These are phyloP conservation scores for Scolecobasidium constrictum DNA, from an alignment of 2,329 filamentous ascomycete species.

Conservation along the genomic window DNA sequence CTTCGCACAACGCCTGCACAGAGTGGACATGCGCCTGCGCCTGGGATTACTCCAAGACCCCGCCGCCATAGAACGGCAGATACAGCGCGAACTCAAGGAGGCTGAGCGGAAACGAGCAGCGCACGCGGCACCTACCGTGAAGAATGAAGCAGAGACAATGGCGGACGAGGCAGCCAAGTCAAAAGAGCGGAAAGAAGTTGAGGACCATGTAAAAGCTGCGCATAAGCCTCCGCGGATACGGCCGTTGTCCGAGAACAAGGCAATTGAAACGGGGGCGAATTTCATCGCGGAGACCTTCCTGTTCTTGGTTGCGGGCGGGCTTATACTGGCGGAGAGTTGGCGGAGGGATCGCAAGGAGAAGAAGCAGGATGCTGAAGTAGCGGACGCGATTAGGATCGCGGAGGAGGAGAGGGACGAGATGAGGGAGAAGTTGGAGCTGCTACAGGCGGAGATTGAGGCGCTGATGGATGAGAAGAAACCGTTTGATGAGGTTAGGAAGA, in stretches of 20 bases:
- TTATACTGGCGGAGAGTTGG: slow-evolving; percentile 54
- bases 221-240: slow-evolving; percentile 42
- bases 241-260: slow-evolving; percentile 55
- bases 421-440: slow-evolving; percentile 28
- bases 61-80: slow-evolving; percentile 41
- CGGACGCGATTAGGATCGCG: slow-evolving; percentile 46
- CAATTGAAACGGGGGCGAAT: slow-evolving; percentile 58
- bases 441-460: slow-evolving; percentile 21
- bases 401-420: slow-evolving; percentile 34
- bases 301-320: slow-evolving; percentile 50
- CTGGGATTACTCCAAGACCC: slow-evolving; percentile 54
- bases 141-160: slow-evolving; percentile 48
- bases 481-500: not conserved
- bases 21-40: slow-evolving; percentile 57
- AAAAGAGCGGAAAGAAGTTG: slow-evolving; percentile 36
- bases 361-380: slow-evolving; percentile 48
- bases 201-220: slow-evolving; percentile 28
- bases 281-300: slow-evolving; percentile 59
- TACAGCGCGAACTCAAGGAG: slow-evolving; percentile 42
- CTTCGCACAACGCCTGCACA: slow-evolving; percentile 53
- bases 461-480: slow-evolving; percentile 5
- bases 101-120: slow-evolving; percentile 43
- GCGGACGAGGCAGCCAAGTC: slow-evolving; percentile 42
- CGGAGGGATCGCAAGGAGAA: slow-evolving; percentile 50
- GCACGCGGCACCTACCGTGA: slow-evolving; percentile 45